Evolutionary conservation across 805 yeast species (phyloP).

Genomic region (Jamesozyma jinghongensis): DNA sequence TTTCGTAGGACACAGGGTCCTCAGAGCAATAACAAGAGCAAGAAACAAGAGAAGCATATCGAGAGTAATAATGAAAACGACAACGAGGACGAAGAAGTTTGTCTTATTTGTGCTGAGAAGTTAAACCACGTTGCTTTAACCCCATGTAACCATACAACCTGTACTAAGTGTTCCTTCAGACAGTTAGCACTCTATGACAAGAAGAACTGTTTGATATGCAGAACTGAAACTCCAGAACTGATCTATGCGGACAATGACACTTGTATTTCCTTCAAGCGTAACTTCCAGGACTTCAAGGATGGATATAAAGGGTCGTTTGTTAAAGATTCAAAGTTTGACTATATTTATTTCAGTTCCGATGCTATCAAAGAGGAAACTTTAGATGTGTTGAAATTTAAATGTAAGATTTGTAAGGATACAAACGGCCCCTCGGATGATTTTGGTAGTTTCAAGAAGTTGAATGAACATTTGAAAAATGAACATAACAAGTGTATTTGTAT

Average conservation of each 20-base stretch:
- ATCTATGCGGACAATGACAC: conserved; percentile 42
- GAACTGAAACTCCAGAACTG: conserved; percentile 54
- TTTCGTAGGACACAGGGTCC: conserved; percentile 20
- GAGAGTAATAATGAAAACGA: conserved; percentile 9
- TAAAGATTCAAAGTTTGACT: not conserved
- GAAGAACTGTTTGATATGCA: conserved; percentile 71
- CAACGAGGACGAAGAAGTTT: conserved; percentile 36
- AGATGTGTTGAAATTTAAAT: conserved; percentile 43
- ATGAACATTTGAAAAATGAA: conserved; percentile 51
- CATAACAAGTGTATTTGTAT: conserved; percentile 65
- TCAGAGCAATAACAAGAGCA: conserved; percentile 5
- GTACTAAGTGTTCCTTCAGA: conserved; percentile 75
- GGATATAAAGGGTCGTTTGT: conserved; percentile 8
- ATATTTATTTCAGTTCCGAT: conserved; percentile 48
- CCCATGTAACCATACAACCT: conserved; percentile 77
- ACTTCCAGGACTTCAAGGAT: conserved; percentile 26
- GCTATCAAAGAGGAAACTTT: conserved; percentile 42
- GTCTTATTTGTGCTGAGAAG: conserved; percentile 79
- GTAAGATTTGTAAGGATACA: conserved; percentile 40
- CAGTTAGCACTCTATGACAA: conserved; percentile 74
- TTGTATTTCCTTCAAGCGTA: not conserved
- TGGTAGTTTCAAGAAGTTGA: conserved; percentile 45
- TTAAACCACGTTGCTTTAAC: conserved; percentile 58
- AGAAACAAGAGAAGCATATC: conserved; percentile 2
- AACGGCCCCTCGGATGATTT: conserved; percentile 20